A percentile compares a stretch with the other conserved stretches of the same genome.
phyloP scores from a whole-genome alignment of 495 filamentous ascomycete genomes.

The Aspergillus leporis region DNA sequence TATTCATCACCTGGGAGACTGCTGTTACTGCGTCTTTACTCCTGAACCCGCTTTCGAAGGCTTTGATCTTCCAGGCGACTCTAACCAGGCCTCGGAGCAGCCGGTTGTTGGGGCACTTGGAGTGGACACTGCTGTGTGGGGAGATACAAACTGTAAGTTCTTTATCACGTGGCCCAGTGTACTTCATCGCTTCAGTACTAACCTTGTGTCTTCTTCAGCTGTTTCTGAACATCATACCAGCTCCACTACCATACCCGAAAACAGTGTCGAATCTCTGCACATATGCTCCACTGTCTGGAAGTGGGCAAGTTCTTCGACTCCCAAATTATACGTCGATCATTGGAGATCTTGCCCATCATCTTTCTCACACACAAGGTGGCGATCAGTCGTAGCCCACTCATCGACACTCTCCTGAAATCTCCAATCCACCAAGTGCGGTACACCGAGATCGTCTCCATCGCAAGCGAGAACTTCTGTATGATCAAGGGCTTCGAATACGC shows the following conservation, averaged over 20 bases:
- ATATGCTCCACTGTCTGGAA: neutral
- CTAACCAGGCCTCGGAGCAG: neutral
- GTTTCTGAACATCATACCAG: neutral
- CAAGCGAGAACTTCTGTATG: slow-evolving; percentile 19
- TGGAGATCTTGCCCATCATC: slow-evolving; percentile 12
- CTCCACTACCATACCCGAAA: neutral
- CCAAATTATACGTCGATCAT: slow-evolving; percentile 21
- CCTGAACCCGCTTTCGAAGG: neutral
- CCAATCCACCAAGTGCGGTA: neutral
- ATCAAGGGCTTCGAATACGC: slow-evolving; percentile 30
- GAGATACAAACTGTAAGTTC: neutral
- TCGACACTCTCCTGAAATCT: slow-evolving; percentile 13
- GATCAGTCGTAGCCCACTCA: slow-evolving; percentile 21
- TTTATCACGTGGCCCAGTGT: too few species aligned
- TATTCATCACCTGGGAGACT: slow-evolving; percentile 24
- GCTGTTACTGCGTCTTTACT: slow-evolving; percentile 16
- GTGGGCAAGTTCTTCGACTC: slow-evolving; percentile 20
- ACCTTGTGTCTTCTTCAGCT: neutral
- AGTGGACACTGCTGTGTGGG: neutral
- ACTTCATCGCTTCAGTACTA: neutral
- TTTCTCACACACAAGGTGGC: slow-evolving; percentile 24
- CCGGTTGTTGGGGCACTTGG: neutral
- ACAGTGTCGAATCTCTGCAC: neutral
- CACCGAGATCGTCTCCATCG: slow-evolving; percentile 17
- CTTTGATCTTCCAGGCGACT: neutral